These are phyloP conservation scores for Lecanicillium sp. DNA, from an alignment of 2,329 filamentous ascomycete species.

Conservation along the genomic window DNA sequence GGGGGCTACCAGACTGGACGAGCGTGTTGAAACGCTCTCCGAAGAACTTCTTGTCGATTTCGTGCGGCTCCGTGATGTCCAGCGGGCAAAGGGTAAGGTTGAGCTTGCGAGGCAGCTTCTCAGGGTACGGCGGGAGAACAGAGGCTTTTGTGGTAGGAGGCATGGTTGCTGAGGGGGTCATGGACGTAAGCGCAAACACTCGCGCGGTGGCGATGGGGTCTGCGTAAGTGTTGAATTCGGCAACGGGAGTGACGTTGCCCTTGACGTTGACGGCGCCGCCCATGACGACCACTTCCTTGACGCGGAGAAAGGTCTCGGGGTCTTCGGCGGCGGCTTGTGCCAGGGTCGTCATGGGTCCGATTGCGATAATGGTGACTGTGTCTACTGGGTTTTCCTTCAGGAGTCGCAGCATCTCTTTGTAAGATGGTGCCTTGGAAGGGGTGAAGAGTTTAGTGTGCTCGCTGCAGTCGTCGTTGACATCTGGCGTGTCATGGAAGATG, in stretches of 20 bases:
- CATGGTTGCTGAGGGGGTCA: conserved; percentile 68
- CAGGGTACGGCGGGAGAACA: conserved; percentile 53
- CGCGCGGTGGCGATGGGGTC: conserved; percentile 72
- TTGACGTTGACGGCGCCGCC: conserved; percentile 72
- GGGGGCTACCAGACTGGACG: conserved; percentile 55
- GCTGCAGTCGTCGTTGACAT: conserved; percentile 27
- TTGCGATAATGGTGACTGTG: conserved; percentile 80
- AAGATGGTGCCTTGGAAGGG: conserved; percentile 63
- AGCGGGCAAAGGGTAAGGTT: conserved; percentile 66
- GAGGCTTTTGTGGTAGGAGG: conserved; percentile 52
- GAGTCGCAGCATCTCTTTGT: conserved; percentile 83
- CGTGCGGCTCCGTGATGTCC: conserved; percentile 67
- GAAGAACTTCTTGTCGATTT: conserved; percentile 55
- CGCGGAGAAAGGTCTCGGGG: conserved; percentile 78
- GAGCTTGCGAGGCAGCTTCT: conserved; percentile 51
- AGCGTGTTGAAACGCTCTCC: conserved; percentile 43
- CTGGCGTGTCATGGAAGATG: conserved; percentile 42
- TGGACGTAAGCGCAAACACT: conserved; percentile 69
- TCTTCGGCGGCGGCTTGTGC: conserved; percentile 84
- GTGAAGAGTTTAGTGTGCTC: conserved; percentile 57
- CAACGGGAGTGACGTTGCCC: conserved; percentile 78
- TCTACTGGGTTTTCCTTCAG: conserved; percentile 73
- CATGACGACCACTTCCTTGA: conserved; percentile 92
- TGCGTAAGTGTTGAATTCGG: conserved; percentile 94
- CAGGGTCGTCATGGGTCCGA: conserved; percentile 90